These are phyloP conservation scores for Aspergillus neoniger DNA, from an alignment of 2,329 filamentous ascomycete genomes.

Conservation along the genomic window DNA sequence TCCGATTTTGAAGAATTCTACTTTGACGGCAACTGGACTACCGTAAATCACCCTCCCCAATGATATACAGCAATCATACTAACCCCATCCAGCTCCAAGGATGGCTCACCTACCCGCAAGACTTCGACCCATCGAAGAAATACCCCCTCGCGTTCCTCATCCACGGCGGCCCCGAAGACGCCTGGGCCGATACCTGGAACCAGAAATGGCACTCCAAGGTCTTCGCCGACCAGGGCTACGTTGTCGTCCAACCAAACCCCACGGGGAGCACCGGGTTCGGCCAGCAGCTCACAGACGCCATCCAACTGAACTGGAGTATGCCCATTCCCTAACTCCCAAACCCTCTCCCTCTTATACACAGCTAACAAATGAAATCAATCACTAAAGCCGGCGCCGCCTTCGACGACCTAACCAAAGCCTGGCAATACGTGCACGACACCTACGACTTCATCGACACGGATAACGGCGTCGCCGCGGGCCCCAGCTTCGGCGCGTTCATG, in stretches of 20 bases:
- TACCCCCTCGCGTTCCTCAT: conserved; percentile 80
- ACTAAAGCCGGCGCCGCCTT: conserved; percentile 60
- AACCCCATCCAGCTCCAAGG: conserved; percentile 37
- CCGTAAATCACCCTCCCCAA: conserved; percentile 25
- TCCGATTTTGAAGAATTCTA: conserved; percentile 42
- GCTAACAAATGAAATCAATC: not conserved
- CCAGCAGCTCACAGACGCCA: conserved; percentile 73
- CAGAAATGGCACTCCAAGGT: conserved; percentile 84
- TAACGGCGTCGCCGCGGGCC: conserved; percentile 44
- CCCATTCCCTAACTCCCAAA: not conserved
- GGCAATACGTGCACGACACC: conserved; percentile 64
- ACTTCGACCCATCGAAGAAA: conserved; percentile 69
- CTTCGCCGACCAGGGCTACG: conserved; percentile 84
- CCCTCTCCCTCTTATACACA: not conserved
- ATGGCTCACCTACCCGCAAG: conserved; percentile 46
- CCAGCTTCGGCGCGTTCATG: conserved; percentile 50
- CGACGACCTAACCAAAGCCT: conserved; percentile 74
- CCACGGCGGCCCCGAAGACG: conserved; percentile 79
- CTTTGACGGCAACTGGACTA: conserved; percentile 38
- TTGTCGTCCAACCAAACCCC: conserved; percentile 79
- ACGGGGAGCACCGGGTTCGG: conserved; percentile 84
- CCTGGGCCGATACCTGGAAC: conserved; percentile 75
- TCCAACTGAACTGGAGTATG: conserved; percentile 74
- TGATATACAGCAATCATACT: not conserved
- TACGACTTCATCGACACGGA: conserved; percentile 42